Evolutionary conservation across 768 basidiomycete genomes (phyloP).

Genomic region (Rhodotorula diobovata): DNA sequence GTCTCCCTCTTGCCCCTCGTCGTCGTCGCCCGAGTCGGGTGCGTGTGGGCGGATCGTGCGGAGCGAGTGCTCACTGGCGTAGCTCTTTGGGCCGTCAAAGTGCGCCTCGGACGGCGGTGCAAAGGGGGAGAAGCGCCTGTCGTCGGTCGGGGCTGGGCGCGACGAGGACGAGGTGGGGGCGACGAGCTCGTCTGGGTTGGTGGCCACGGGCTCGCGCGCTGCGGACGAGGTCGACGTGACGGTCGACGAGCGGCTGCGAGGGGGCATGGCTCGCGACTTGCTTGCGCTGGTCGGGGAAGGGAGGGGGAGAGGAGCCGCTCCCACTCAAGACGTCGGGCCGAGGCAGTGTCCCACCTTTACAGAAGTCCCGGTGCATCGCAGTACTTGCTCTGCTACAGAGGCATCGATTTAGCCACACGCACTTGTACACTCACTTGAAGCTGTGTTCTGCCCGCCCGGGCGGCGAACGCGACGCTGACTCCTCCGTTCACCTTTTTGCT

Average conservation of each 20-base stretch:
- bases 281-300: too few species aligned
- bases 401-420: too few species aligned
- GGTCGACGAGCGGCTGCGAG: neutral
- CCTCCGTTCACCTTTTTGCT: too few species aligned
- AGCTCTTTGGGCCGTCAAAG: constrained; percentile 11
- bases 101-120: neutral
- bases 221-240: neutral
- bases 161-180: neutral
- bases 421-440: too few species aligned
- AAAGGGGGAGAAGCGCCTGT: neutral
- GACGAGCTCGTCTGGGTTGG: neutral
- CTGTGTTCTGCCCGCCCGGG: too few species aligned
- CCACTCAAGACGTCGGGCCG: too few species aligned
- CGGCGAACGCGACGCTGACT: too few species aligned
- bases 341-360: neutral
- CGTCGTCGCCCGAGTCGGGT: neutral
- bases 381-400: too few species aligned
- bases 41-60: neutral
- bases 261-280: neutral
- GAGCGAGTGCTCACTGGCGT: constrained; percentile 21
- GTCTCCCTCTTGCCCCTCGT: neutral
- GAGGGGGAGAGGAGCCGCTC: neutral
- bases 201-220: neutral
- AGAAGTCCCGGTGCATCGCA: too few species aligned
- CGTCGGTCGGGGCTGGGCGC: neutral